Evolutionary conservation across 2,329 filamentous ascomycete genomes (phyloP).

Genomic region (Fusarium chuoi): DNA sequence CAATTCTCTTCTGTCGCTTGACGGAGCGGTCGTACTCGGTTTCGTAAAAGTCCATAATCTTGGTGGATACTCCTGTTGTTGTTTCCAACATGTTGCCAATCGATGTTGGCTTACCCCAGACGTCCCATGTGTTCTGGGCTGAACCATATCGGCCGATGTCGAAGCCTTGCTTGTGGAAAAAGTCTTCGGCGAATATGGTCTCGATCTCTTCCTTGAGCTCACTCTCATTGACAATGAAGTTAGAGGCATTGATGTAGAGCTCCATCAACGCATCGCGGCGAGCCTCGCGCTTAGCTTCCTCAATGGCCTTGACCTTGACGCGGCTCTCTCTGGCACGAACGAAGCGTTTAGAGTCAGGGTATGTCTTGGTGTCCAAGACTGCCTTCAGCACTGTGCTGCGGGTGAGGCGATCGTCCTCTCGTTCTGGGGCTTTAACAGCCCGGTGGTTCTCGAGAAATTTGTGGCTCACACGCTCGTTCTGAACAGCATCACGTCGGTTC

Average conservation of each 20-base stretch:
- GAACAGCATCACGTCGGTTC: conserved; percentile 51
- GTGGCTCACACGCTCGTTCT: conserved; percentile 53
- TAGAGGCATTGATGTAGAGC: conserved; percentile 87
- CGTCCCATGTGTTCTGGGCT: conserved; percentile 64
- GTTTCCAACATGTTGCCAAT: conserved; percentile 57
- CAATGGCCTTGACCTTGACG: conserved; percentile 56
- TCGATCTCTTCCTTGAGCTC: conserved; percentile 81
- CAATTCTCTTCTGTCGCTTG: conserved; percentile 64
- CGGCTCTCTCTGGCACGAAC: conserved; percentile 60
- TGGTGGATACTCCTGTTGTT: conserved; percentile 49
- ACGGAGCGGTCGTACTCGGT: conserved; percentile 57
- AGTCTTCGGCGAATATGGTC: conserved; percentile 75
- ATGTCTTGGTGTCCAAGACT: conserved; percentile 59
- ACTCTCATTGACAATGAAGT: conserved; percentile 85
- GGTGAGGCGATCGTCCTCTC: conserved; percentile 81
- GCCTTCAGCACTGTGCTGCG: conserved; percentile 70
- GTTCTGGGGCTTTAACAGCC: conserved; percentile 71
- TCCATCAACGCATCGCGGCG: conserved; percentile 81
- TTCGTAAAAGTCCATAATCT: conserved; percentile 51
- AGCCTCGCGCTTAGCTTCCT: conserved; percentile 62
- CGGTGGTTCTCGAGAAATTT: conserved; percentile 60
- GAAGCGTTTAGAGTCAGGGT: conserved; percentile 72
- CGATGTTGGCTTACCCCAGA: conserved; percentile 57
- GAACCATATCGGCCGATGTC: conserved; percentile 46
- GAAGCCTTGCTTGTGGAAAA: conserved; percentile 56